These are phyloP conservation scores for Physcia stellaris DNA, from an alignment of 495 filamentous ascomycete species.

Conservation along the genomic window DNA sequence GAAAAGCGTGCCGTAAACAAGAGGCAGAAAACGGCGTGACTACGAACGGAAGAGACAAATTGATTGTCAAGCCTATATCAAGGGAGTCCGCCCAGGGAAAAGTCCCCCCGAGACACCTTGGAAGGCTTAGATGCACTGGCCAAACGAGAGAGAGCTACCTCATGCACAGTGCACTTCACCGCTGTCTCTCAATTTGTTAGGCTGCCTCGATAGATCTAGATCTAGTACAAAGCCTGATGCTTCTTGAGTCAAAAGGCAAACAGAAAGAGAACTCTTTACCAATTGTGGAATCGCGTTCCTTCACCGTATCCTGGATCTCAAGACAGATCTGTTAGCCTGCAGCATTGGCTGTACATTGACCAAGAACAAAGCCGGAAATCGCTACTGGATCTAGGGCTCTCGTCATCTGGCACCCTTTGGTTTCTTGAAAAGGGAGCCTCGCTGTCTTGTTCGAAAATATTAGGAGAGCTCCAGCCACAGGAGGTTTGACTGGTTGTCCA, in stretches of 20 bases:
- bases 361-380: not conserved
- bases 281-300: not conserved
- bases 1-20: not conserved
- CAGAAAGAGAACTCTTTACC: constrained; percentile 4
- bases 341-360: constrained; percentile 2
- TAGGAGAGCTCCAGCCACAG: not conserved
- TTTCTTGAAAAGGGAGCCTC: too few species aligned
- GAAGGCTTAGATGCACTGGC: not conserved
- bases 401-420: not conserved
- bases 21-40: not conserved
- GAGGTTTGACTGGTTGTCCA: not conserved
- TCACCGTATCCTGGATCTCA: constrained; percentile 9
- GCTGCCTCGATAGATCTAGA: constrained; percentile 7
- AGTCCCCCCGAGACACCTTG: not conserved
- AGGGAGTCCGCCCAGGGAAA: not conserved
- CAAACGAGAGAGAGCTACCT: not conserved
- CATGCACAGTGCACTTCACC: constrained; percentile 9
- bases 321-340: constrained; percentile 2
- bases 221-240: constrained; percentile 4
- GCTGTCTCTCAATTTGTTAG: constrained; percentile 7
- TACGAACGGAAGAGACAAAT: too few species aligned
- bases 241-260: constrained; percentile 2
- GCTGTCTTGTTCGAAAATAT: not conserved
- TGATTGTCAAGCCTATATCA: not conserved
- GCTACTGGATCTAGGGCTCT: not conserved